Evolutionary conservation across 139 green algal species (phyloP).

Genomic region (Chlorella sp.): DNA sequence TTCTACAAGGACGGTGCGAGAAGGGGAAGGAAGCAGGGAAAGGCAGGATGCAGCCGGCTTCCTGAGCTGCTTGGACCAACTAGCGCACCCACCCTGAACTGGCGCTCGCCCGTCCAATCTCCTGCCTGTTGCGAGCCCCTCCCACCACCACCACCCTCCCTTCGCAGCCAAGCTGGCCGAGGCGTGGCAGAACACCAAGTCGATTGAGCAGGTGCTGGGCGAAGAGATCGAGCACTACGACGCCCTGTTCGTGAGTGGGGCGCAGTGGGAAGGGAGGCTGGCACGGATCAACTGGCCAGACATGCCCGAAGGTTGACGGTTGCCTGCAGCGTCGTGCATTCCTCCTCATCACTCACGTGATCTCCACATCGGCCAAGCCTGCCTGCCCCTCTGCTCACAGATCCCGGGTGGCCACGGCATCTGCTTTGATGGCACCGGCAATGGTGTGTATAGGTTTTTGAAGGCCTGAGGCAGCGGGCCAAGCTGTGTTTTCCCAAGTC

Average conservation of each 20-base stretch:
- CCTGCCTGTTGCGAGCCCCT: too few species aligned
- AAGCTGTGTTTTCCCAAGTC: too few species aligned
- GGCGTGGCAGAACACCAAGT: neutral
- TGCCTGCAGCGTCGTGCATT: too few species aligned
- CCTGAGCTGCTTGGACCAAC: too few species aligned
- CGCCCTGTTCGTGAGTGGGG: constrained; percentile 43
- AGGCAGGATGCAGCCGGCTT: too few species aligned
- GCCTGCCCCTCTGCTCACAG: too few species aligned
- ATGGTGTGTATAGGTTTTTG: neutral
- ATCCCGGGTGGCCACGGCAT: constrained; percentile 46
- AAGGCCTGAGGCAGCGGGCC: too few species aligned
- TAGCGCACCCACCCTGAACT: too few species aligned
- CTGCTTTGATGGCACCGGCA: constrained; percentile 40
- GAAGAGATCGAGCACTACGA: constrained; percentile 36
- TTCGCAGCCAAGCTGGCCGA: neutral
- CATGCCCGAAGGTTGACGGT: too few species aligned
- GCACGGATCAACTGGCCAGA: neutral
- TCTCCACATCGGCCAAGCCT: neutral
- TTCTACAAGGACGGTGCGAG: constrained; percentile 37
- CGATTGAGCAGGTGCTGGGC: neutral
- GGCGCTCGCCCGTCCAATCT: too few species aligned
- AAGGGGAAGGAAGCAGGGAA: neutral
- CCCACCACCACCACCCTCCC: too few species aligned
- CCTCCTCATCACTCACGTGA: too few species aligned
- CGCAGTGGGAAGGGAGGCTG: neutral